Evolutionary conservation across 176 grass and related monocot species (phyloP).

Genomic region (Neostapfia colusana): DNA sequence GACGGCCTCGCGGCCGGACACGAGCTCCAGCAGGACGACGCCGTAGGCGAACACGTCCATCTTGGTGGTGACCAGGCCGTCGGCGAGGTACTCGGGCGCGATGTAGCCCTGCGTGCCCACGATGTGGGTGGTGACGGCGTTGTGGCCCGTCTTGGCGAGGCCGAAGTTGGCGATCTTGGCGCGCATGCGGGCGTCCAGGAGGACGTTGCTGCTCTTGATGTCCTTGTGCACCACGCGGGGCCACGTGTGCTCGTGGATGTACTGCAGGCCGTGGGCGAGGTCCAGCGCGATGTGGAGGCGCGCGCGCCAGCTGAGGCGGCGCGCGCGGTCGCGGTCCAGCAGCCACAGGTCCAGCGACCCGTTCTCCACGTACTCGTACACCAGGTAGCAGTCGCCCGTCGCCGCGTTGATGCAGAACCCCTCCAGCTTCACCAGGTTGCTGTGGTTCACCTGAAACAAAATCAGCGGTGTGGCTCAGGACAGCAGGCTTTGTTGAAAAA

Average conservation of each 20-base stretch:
- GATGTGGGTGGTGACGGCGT: slow-evolving; percentile 93
- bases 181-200: slow-evolving; percentile 67
- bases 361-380: slow-evolving; percentile 94
- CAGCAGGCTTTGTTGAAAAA: slow-evolving; percentile 21
- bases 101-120: slow-evolving; percentile 92
- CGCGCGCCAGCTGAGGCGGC: slow-evolving; percentile 60
- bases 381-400: slow-evolving; percentile 81
- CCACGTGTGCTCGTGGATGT: slow-evolving; percentile 99
- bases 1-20: slow-evolving; percentile 64
- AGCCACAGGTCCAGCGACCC: slow-evolving; percentile 85
- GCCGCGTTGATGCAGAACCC: slow-evolving; percentile 83
- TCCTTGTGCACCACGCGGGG: slow-evolving; percentile 99
- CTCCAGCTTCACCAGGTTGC: slow-evolving; percentile 96
- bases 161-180: slow-evolving; percentile 99
- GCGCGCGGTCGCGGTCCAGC: slow-evolving; percentile 33
- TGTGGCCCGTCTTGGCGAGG: slow-evolving; percentile 88
- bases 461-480: background rate
- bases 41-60: slow-evolving; percentile 95
- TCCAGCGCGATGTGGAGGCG: slow-evolving; percentile 86
- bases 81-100: slow-evolving; percentile 82
- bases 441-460: slow-evolving; percentile 78
- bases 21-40: slow-evolving; percentile 81
- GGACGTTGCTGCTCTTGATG: slow-evolving; percentile 95
- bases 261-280: slow-evolving; percentile 88
- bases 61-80: slow-evolving; percentile 89